Evolutionary conservation across 257 asterid species (phyloP).

Genomic region (Solanum ahanhuiri): DNA sequence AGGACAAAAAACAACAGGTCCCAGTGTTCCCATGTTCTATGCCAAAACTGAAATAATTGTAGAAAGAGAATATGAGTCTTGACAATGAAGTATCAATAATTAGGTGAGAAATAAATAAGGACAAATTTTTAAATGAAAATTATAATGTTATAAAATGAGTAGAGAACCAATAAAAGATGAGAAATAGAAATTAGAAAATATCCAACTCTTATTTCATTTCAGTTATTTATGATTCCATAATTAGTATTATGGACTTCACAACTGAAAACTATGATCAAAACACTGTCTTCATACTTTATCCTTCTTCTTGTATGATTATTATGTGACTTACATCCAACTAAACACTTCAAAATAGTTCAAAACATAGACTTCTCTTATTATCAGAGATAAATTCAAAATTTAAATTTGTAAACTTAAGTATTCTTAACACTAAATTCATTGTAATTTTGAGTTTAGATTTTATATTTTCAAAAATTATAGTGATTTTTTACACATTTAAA

Average conservation of each 20-base stretch:
- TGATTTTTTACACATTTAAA: too few relatives aligned
- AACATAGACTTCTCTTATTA: neutral
- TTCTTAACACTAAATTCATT: neutral
- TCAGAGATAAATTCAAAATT: accelerated
- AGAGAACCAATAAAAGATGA: neutral
- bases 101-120: neutral
- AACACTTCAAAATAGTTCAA: too few relatives aligned
- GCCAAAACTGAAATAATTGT: neutral
- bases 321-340: neutral
- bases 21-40: neutral
- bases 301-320: neutral
- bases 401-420: neutral
- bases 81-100: neutral
- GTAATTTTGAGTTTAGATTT: neutral
- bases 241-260: neutral
- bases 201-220: neutral
- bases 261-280: neutral
- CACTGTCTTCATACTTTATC: neutral
- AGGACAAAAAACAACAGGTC: neutral
- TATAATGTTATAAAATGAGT: neutral
- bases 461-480: neutral
- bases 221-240: neutral
- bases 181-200: neutral
- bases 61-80: neutral
- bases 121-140: neutral